Evolutionary conservation across 768 basidiomycete genomes (phyloP), one percentile per base, ranked within the genome.

Genomic region (Lactarius pseudohatsudake): DNA sequence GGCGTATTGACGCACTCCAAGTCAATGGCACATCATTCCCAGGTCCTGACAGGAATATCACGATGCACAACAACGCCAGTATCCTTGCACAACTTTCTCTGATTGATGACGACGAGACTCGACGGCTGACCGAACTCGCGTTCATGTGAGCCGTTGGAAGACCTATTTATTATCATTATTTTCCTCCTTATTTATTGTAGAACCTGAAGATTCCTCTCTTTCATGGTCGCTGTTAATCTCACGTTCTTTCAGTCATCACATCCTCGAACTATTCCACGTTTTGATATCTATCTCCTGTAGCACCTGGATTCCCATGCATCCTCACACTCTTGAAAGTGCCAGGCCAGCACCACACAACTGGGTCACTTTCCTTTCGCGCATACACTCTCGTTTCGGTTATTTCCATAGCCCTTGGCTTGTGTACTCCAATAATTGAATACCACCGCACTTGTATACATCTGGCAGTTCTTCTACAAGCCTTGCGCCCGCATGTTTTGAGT

Each of bases 121-220:
- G 89, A 75, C 77, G 88, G 74, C 77, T 90, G 79, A 85, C 86
- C 54, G 90, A 92, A 78, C 73, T 89, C 72, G 89, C 89, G 62
- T 92, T 91, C 73, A 76, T 89, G 47, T 66, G 56, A 62, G 15
- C 28, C 6, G 16, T 53, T 4, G 16, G 60, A 5, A 34, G 30
- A 11, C 9, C 22, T 13, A 32, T 11, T 15, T 34, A 22, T 45
- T 43, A 1, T 50, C 26, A 9, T 38, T 34, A 2, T 34, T 13
- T 4, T 4, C 16, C 3, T 8, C 16, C n/a, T 18, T 32, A 32
- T 32, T 32, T 47, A 20, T 58, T 13, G n/a, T 18, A 41, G n/a
- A n/a, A 2, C 11, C 4, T 47, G 22, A 50, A 22, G 4, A 22
- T 53, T 13, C 4, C 50, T 53, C n/a, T 50, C 50, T 15, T 53